phyloP scores from a whole-genome alignment of 1,284 basidiomycete genomes.

The Apiotrichum domesticum region DNA sequence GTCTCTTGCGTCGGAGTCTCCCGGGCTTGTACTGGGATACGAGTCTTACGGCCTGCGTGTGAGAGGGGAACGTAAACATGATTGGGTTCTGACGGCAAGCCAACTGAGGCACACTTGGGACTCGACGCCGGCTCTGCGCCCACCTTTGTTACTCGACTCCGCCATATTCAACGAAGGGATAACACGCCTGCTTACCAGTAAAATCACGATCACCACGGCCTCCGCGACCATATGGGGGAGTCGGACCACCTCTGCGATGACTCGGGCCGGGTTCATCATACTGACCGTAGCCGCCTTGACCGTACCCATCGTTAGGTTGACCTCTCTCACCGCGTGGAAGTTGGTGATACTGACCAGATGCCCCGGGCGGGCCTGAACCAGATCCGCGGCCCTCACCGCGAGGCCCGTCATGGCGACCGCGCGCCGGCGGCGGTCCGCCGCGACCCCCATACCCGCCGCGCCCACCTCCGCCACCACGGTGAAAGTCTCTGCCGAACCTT shows the following conservation, averaged over 20 bases:
- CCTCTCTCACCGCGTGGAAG: neutral
- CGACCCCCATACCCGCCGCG: neutral
- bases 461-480: neutral
- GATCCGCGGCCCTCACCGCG: neutral
- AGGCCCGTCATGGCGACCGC: neutral
- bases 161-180: neutral
- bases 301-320: neutral
- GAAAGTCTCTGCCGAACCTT: neutral
- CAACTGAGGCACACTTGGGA: neutral
- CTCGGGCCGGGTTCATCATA: conserved; percentile 3
- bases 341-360: conserved; percentile 1
- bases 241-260: neutral
- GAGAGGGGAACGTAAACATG: neutral
- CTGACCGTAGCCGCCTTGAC: conserved; percentile 7
- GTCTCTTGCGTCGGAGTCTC: conserved; percentile 3
- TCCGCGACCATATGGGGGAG: conserved; percentile 5
- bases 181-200: neutral
- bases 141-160: neutral
- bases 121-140: no score
- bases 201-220: conserved; percentile 39
- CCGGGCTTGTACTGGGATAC: neutral
- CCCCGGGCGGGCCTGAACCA: neutral
- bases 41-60: neutral
- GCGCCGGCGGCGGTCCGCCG: no score
- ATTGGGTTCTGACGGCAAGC: no score